These are phyloP conservation scores for Hypoxylon rickii DNA, from an alignment of 495 filamentous ascomycete genomes.

Conservation along the genomic window DNA sequence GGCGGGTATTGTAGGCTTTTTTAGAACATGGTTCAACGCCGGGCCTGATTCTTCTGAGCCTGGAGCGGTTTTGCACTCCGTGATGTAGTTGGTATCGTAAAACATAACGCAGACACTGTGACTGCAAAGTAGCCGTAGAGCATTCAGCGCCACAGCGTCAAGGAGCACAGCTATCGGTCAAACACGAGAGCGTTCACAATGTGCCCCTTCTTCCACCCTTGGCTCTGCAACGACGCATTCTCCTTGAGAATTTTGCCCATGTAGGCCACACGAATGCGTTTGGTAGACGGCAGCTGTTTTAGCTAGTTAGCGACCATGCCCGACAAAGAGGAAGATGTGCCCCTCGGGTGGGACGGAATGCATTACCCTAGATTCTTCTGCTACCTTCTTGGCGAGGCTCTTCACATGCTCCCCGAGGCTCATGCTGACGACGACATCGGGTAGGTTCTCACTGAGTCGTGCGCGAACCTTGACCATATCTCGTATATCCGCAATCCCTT, in stretches of 20 bases:
- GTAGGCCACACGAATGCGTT: constrained; percentile 71
- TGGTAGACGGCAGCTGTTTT: constrained; percentile 52
- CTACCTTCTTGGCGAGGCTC: constrained; percentile 63
- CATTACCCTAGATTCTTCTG: constrained; percentile 68
- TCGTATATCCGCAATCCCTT: constrained; percentile 49
- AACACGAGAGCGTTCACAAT: constrained; percentile 82
- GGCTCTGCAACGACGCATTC: constrained; percentile 60
- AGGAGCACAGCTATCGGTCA: constrained; percentile 43
- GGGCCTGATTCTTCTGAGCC: too few species aligned
- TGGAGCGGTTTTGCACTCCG: too few species aligned
- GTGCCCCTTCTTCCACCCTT: constrained; percentile 78
- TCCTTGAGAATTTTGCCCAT: constrained; percentile 80
- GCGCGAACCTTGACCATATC: constrained; percentile 66
- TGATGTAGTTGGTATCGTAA: too few species aligned
- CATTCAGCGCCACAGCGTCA: neutral
- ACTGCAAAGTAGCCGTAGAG: too few species aligned
- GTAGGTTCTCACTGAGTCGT: constrained; percentile 71
- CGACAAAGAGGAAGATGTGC: neutral
- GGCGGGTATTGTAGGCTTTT: too few species aligned
- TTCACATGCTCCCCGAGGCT: constrained; percentile 66
- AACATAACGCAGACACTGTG: too few species aligned
- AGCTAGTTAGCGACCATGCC: constrained; percentile 20
- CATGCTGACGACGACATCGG: constrained; percentile 66
- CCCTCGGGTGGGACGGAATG: neutral
- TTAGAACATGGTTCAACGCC: too few species aligned